Evolutionary conservation across 2,329 filamentous ascomycete species (phyloP), one percentile per base, ranked within the genome.

Genomic region (Botrytis tulipae): DNA sequence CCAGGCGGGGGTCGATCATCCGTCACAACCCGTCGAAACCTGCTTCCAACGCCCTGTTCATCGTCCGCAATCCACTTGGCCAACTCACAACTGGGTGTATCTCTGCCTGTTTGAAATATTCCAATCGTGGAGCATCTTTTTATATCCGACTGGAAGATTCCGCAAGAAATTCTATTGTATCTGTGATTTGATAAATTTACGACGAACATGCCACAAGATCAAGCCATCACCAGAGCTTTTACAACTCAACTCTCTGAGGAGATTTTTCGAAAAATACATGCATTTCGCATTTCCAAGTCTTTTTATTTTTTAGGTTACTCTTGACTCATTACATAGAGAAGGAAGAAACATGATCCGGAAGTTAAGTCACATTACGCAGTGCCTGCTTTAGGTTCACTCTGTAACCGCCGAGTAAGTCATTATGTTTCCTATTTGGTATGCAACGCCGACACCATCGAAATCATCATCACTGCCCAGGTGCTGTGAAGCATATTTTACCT

Each of bases 1-100:
- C 72, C 74, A 76, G 68, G 67, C 71, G 72, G 72, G 73, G 74
- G 77, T 71, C 63, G 77, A 78, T 78, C 76, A 73, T 74, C 75
- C 77, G 76, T 74, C 59, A 77, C 76, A 75, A 76, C 59, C 71
- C 77, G 76, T 74, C 65, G 76, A 77, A 75, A 76, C 68, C 71
- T 75, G 73, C 73, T 74, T 72, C 57, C 40, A 73, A 60, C 67
- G 62, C 61, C 61, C n/a, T 67, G 65, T 25, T 67, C 60, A 32
- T 72, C 44, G 42, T 48, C 35, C n/a, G 16, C 44, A 71, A 54
- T 65, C 46, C 70, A 51, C 60, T 42, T 57, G 35, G 48, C 66
- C 66, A 68, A 68, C 66, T 68, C 48, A 42, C 37, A 32, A 37
- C 57, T 57, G 66, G 66, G n/a, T 37, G 66, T 42, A 42, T 57